phyloP scores from a whole-genome alignment of 768 basidiomycete species.

The Panaeolus papilionaceus region DNA sequence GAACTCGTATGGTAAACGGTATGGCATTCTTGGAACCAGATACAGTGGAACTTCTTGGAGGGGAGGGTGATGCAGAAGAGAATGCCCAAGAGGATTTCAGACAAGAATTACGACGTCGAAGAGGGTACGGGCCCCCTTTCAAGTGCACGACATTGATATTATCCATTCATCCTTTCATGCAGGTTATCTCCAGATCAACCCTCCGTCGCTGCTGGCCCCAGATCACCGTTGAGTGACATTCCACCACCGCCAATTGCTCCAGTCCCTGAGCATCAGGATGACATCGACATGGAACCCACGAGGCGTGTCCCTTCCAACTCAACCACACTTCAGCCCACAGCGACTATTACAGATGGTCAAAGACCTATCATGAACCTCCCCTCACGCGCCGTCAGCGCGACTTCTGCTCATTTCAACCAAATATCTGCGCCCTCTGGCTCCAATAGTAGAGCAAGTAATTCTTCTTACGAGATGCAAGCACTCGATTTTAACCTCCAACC shows the following conservation, averaged over 20 bases:
- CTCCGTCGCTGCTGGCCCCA: conserved; percentile 30
- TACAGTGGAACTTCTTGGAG: conserved; percentile 64
- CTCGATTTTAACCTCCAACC: conserved; percentile 26
- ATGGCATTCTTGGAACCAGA: conserved; percentile 80
- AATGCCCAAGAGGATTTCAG: conserved; percentile 63
- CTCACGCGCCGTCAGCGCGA: not conserved
- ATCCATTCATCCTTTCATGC: not conserved
- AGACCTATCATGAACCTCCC: conserved; percentile 20
- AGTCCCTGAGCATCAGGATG: conserved; percentile 37
- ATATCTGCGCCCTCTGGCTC: not conserved
- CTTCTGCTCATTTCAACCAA: conserved; percentile 14
- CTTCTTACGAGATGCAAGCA: not conserved
- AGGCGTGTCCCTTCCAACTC: conserved; percentile 39
- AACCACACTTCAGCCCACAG: conserved; percentile 15
- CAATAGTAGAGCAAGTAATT: not conserved
- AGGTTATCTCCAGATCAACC: conserved; percentile 23
- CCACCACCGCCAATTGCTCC: conserved; percentile 39
- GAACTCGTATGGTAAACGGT: conserved; percentile 71
- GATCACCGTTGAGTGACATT: conserved; percentile 48
- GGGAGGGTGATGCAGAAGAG: conserved; percentile 71
- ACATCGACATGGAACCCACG: conserved; percentile 44
- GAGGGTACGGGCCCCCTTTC: conserved; percentile 62
- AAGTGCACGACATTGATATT: conserved; percentile 13
- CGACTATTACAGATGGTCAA: conserved; percentile 9
- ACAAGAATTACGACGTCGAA: conserved; percentile 60